These are phyloP conservation scores for Rauvolfia tetraphylla DNA, from an alignment of 257 asterid genomes.

Conservation along the genomic window DNA sequence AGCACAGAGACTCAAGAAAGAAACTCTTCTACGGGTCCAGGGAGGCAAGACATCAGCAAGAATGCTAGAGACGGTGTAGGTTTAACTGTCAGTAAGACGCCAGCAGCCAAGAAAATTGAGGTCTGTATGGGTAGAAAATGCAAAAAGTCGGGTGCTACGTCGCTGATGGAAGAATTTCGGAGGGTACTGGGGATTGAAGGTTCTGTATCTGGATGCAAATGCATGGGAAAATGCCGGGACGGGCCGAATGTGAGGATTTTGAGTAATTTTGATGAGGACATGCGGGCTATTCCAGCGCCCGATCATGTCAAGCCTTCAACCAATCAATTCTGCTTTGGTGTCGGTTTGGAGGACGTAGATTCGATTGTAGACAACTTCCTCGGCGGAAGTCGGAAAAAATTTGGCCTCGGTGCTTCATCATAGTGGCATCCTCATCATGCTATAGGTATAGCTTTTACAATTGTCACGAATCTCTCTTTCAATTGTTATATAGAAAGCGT, in stretches of 20 bases:
- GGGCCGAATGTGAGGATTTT: conserved; percentile 75
- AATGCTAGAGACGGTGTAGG: background rate
- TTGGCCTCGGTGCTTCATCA: background rate
- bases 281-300: background rate
- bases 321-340: conserved; percentile 52
- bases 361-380: conserved; percentile 50
- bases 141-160: conserved; percentile 61
- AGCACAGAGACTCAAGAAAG: background rate
- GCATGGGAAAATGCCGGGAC: conserved; percentile 84
- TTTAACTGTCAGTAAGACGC: background rate
- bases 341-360: conserved; percentile 69
- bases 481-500: background rate
- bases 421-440: no score
- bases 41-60: conserved; percentile 2
- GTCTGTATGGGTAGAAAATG: conserved; percentile 98
- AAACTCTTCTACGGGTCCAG: conserved; percentile 1
- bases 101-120: conserved; percentile 45
- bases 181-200: conserved; percentile 50
- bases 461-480: background rate
- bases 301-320: conserved; percentile 5
- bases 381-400: conserved; percentile 7
- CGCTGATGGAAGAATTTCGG: conserved; percentile 56
- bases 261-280: conserved; percentile 12
- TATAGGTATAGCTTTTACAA: no score
- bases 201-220: conserved; percentile 75